Evolutionary conservation across 306 rosid genomes (phyloP), one percentile per base, ranked within the genome.

Genomic region (Quercus alba): DNA sequence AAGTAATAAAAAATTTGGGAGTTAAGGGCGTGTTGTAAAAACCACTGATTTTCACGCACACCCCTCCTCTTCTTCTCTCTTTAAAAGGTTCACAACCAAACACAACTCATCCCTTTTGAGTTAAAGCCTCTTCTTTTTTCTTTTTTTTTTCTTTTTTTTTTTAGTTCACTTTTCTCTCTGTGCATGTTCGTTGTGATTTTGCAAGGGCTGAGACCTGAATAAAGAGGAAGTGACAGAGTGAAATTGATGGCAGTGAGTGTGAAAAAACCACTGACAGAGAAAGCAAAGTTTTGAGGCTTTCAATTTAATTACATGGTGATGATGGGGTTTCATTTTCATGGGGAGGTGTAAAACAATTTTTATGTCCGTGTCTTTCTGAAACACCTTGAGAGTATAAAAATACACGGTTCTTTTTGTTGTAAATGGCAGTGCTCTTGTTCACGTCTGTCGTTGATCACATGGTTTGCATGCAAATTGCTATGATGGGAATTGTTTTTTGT

Each of bases 381-480:
- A 56, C 80, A 51, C 25, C 38, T 49, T 12, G 15, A 52, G 49
- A 66, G 64, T 63, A 62, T 44, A 78, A 20, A 71, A 54, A 83
- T 17, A 78, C 33, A 31, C 31, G 57, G n/a, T 8, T 41, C 46
- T 41, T 74, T 70, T 72, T 14, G 38, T 73, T 38, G 79, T 57
- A 57, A 62, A 81, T 78, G 84, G 80, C 86, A 73, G 85, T 80
- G 69, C 78, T 63, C 46, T 77, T 84, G 41, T 81, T 78, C 71
- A 17, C 67, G n/a, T 54, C 81, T 84, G 81, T 21, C 54, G 57
- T 61, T 70, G 30, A 74, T 90, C 90, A 80, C 91, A 83, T 86
- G 93, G 76, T 76, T 82, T 82, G 80, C 86, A 25, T 73, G 78
- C 75, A 55, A 38, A 12, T 82, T 78, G 83, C 51, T 81, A 75